A percentile compares a stretch with the other conserved stretches of the same genome.
Evolutionary conservation across 164 flowering plant genomes (phyloP).

Genomic region (Aristolochia contorta): DNA sequence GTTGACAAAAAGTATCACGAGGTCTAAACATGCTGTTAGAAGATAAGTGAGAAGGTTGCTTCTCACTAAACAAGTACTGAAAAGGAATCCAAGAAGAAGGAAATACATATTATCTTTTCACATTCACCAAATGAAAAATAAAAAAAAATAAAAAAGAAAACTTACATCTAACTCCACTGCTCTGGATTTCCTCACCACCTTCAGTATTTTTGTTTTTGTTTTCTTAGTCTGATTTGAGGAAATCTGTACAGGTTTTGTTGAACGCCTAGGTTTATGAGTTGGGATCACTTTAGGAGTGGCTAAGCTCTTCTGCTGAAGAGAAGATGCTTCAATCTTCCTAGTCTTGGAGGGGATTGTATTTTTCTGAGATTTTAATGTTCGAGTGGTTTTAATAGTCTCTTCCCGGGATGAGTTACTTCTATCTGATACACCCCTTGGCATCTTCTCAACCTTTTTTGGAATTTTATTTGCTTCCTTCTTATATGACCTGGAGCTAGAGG

Average conservation of each 20-base stretch:
- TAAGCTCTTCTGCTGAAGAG: too few relatives aligned
- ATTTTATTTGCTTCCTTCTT: conserved; percentile 21
- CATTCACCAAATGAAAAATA: too few relatives aligned
- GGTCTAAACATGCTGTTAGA: too few relatives aligned
- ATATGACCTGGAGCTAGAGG: conserved; percentile 7
- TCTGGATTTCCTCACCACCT: conserved; percentile 10
- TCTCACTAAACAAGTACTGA: too few relatives aligned
- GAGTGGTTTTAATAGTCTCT: conserved; percentile 17
- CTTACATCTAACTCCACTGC: conserved; percentile 23
- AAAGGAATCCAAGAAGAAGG: too few relatives aligned
- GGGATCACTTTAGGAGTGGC: too few relatives aligned
- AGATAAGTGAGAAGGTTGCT: too few relatives aligned
- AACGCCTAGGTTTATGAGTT: not conserved
- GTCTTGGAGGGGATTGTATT: conserved; percentile 17
- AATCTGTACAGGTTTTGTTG: conserved; percentile 7
- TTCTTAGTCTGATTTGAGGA: conserved; percentile 17
- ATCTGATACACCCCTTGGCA: conserved; percentile 13
- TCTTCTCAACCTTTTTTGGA: conserved; percentile 18
- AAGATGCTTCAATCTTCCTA: conserved; percentile 14
- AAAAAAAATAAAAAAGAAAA: conserved; percentile 22
- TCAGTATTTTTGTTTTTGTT: conserved; percentile 16
- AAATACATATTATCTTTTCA: too few relatives aligned
- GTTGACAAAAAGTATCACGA: too few relatives aligned
- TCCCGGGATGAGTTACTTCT: conserved; percentile 17
- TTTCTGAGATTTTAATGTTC: conserved; percentile 15